Evolutionary conservation across 805 yeast genomes (phyloP).

Genomic region (Metschnikowia gruessii): DNA sequence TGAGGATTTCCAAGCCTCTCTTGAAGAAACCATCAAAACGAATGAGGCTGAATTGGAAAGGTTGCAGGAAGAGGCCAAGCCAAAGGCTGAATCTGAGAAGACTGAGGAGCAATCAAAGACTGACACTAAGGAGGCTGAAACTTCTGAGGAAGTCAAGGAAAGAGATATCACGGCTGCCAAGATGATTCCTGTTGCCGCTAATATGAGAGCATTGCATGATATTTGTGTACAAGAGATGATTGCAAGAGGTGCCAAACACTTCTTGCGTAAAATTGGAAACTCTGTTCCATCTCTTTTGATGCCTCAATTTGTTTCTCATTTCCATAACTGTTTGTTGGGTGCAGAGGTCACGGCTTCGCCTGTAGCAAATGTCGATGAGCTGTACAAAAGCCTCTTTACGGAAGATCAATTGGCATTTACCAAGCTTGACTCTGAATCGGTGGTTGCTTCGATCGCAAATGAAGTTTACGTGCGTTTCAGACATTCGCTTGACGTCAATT

Average conservation of each 20-base stretch:
- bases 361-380: conserved; percentile 41
- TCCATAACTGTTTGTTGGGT: conserved; percentile 71
- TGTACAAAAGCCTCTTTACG: conserved; percentile 40
- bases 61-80: conserved; percentile 17
- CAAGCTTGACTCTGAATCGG: conserved; percentile 44
- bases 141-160: conserved; percentile 27
- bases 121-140: conserved; percentile 26
- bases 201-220: conserved; percentile 46
- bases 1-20: conserved; percentile 12
- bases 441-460: conserved; percentile 43
- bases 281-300: conserved; percentile 51
- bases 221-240: conserved; percentile 66
- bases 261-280: conserved; percentile 50
- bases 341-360: conserved; percentile 39
- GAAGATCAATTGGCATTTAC: conserved; percentile 41
- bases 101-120: conserved; percentile 4
- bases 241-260: conserved; percentile 76
- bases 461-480: conserved; percentile 67
- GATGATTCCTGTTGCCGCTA: conserved; percentile 41
- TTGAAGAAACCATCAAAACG: conserved; percentile 22
- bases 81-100: neutral
- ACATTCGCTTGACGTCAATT: conserved; percentile 48
- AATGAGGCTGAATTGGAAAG: conserved; percentile 28
- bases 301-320: conserved; percentile 61
- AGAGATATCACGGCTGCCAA: conserved; percentile 33